These are phyloP conservation scores for Beverwykella pulmonaria DNA, from an alignment of 495 filamentous ascomycete species.

Conservation along the genomic window DNA sequence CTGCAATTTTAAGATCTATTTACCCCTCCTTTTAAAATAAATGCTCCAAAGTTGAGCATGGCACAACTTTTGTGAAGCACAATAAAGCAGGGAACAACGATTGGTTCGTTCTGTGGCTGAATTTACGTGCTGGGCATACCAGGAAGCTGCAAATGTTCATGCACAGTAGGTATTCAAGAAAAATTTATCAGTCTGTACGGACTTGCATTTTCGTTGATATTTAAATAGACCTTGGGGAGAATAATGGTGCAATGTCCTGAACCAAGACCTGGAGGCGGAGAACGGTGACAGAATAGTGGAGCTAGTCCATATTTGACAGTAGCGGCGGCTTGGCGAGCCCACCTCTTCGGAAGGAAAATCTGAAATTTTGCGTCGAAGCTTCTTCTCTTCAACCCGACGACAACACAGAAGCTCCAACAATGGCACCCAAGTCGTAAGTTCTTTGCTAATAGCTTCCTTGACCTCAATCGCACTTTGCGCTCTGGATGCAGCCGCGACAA, in stretches of 20 bases:
- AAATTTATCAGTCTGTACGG: too few relatives aligned
- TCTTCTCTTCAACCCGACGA: constrained; percentile 9
- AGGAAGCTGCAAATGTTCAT: too few relatives aligned
- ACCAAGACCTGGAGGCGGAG: neutral
- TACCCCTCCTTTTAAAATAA: too few relatives aligned
- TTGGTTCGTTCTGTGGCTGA: too few relatives aligned
- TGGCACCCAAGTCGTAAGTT: constrained; percentile 30
- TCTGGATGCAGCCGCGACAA: neutral
- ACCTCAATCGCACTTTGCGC: neutral
- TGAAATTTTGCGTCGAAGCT: neutral
- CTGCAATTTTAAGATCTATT: too few relatives aligned
- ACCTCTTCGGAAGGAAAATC: neutral
- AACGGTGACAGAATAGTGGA: neutral
- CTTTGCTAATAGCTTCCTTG: neutral
- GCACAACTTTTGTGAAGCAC: too few relatives aligned
- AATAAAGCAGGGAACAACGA: too few relatives aligned
- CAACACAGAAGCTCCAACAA: constrained; percentile 11
- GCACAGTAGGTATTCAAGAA: too few relatives aligned
- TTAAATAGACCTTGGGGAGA: too few relatives aligned
- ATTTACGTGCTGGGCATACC: too few relatives aligned
- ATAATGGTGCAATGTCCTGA: neutral
- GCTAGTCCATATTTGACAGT: neutral
- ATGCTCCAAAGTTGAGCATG: too few relatives aligned
- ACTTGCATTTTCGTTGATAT: too few relatives aligned
- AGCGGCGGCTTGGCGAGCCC: constrained; percentile 6